Percentiles rank a stretch among this genome's conserved stretches.
phyloP scores from a whole-genome alignment of 2,329 filamentous ascomycete species.

The Emydomyces testavorans region DNA sequence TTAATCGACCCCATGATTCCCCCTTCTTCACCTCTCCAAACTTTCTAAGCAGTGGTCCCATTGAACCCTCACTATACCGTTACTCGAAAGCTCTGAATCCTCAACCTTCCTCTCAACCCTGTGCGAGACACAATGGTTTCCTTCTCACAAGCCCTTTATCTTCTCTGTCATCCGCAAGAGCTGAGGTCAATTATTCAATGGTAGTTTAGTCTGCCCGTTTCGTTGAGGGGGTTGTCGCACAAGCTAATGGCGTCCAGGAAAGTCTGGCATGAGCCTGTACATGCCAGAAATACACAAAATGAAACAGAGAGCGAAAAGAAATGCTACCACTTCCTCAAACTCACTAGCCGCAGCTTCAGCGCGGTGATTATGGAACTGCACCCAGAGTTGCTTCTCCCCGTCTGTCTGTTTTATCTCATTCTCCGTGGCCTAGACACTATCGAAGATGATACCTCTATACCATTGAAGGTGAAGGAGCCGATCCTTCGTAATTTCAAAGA shows the following conservation, averaged over 20 bases:
- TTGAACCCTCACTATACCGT: no score
- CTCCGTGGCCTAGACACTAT: conserved; percentile 93
- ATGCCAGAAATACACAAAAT: conserved; percentile 64
- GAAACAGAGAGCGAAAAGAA: conserved; percentile 62
- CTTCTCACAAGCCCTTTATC: conserved; percentile 52
- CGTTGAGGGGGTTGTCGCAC: background rate
- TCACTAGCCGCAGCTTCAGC: conserved; percentile 87
- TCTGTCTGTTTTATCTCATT: conserved; percentile 85
- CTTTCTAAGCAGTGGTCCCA: no score
- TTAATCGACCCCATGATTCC: background rate
- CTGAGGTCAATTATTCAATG: conserved; percentile 80
- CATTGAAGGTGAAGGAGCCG: conserved; percentile 69
- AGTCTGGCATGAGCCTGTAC: conserved; percentile 89
- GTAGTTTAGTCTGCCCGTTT: conserved; percentile 38
- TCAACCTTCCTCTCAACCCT: background rate
- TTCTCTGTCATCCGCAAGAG: conserved; percentile 61
- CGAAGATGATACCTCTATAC: conserved; percentile 94
- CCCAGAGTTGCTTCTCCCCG: conserved; percentile 79
- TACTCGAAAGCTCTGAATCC: background rate
- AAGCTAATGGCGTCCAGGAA: conserved; percentile 50
- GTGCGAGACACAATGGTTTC: conserved; percentile 29
- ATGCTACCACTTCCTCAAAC: conserved; percentile 76
- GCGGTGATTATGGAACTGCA: conserved; percentile 93
- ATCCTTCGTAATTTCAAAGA: conserved; percentile 72
- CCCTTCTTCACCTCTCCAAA: background rate